Conservation (phyloP, 2,329 filamentous ascomycete species). For the Cryoendolithus antarcticus region DNA sequence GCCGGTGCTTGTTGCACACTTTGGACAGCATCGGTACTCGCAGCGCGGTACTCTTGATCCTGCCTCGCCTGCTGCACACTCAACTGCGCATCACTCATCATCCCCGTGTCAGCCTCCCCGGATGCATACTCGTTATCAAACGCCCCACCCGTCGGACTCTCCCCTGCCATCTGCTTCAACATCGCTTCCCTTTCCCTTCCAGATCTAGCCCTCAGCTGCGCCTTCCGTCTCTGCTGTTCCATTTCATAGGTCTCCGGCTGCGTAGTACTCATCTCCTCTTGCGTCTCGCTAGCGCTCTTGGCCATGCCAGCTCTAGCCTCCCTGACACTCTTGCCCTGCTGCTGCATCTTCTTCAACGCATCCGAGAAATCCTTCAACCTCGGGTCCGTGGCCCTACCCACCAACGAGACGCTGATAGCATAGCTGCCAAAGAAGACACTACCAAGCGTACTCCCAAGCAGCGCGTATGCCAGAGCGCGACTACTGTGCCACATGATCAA, state of each 20-base stretch:
- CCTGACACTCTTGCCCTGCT: constrained; percentile 11
- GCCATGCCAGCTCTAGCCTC: neutral
- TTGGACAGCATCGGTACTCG: no score
- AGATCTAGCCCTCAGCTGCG: constrained; percentile 8
- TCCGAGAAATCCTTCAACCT: constrained; percentile 27
- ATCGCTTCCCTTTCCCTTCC: constrained; percentile 4
- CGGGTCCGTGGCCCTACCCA: constrained; percentile 27
- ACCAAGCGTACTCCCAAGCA: constrained; percentile 23
- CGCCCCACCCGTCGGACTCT: constrained; percentile 22
- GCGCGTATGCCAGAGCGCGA: constrained; percentile 17
- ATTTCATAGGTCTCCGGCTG: constrained; percentile 18
- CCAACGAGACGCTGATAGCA: constrained; percentile 23
- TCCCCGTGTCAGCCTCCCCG: constrained; percentile 13
- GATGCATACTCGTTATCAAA: constrained; percentile 19
- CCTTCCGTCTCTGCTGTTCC: constrained; percentile 16
- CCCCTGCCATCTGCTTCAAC: constrained; percentile 2
- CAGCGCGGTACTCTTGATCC: constrained; percentile 1
- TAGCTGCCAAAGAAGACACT: constrained; percentile 20
- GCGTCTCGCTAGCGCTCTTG: neutral
- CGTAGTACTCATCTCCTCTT: constrained; percentile 11
- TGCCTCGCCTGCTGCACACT: constrained; percentile 9
- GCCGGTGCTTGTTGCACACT: neutral
- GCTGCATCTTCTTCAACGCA: constrained; percentile 22
- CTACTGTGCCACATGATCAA: constrained; percentile 19
- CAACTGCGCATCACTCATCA: constrained; percentile 21